A percentile compares a stretch with the other conserved stretches of the same genome.
phyloP scores from a whole-genome alignment of 176 grass and related monocot genomes.

The Ampelocalamus luodianensis region DNA sequence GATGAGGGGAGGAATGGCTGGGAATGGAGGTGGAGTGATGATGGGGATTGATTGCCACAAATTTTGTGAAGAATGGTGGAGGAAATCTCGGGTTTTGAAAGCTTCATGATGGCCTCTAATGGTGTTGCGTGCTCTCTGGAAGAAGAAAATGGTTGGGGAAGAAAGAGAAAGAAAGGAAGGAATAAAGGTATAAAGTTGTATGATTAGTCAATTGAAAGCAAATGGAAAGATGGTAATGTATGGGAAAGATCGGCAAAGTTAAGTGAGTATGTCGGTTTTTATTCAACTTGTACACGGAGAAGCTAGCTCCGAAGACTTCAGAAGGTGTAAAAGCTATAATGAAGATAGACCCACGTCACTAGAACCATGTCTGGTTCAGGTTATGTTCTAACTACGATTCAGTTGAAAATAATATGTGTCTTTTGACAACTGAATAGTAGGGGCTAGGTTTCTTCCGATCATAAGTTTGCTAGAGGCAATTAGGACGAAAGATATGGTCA shows the following conservation, averaged over 20 bases:
- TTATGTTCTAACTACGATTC: background rate
- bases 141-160: too few relatives aligned
- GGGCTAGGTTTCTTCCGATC: background rate
- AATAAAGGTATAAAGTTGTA: too few relatives aligned
- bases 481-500: background rate
- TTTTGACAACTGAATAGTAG: background rate
- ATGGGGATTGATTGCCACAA: too few relatives aligned
- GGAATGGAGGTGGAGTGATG: too few relatives aligned
- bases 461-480: background rate
- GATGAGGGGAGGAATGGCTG: too few relatives aligned
- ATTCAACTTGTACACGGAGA: background rate
- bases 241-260: background rate
- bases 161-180: too few relatives aligned
- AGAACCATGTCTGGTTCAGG: rapidly evolving
- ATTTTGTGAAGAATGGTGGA: too few relatives aligned
- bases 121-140: too few relatives aligned
- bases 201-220: too few relatives aligned
- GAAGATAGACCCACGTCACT: background rate
- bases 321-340: background rate
- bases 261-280: background rate
- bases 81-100: too few relatives aligned
- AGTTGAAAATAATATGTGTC: background rate
- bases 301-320: background rate
- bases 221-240: too few relatives aligned
- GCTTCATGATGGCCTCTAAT: too few relatives aligned